Evolutionary conservation across 108 stramenopile species (phyloP).

Genomic region (Skeletonema grethae): DNA sequence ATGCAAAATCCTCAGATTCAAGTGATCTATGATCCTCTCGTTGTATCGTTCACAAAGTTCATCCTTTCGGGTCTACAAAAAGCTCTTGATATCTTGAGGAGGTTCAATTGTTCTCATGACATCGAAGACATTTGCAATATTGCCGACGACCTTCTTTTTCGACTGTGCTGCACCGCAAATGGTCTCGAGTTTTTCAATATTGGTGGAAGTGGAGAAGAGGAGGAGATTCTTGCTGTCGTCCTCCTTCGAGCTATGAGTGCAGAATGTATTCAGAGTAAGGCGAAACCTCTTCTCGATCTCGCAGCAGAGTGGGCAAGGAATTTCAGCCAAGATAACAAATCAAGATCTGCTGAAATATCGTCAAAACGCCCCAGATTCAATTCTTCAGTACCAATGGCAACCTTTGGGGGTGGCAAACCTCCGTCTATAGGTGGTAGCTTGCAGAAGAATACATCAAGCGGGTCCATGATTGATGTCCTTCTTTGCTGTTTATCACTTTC

Average conservation of each 20-base stretch:
- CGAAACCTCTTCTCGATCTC: constrained; percentile 28
- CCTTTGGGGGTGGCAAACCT: neutral
- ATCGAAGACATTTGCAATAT: constrained; percentile 7
- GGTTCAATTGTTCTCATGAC: constrained; percentile 16
- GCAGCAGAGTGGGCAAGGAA: constrained; percentile 13
- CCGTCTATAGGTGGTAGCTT: neutral
- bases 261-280: constrained; percentile 17
- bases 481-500: constrained; percentile 33
- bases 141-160: constrained; percentile 37
- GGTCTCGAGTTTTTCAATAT: constrained; percentile 28
- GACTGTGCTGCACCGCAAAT: constrained; percentile 19
- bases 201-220: neutral
- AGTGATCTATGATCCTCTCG: constrained; percentile 37
- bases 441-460: neutral
- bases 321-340: neutral
- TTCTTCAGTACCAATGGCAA: neutral
- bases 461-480: constrained; percentile 21
- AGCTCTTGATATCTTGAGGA: constrained; percentile 13
- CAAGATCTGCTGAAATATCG: neutral
- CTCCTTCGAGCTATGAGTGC: constrained; percentile 32
- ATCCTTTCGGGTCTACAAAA: constrained; percentile 23
- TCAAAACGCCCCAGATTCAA: constrained; percentile 28
- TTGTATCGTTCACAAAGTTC: constrained; percentile 24
- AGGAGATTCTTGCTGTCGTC: constrained; percentile 26
- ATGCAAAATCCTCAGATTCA: constrained; percentile 19